Base-by-base conservation (phyloP, 106 monocot species). In the Phalaenopsis equestris region DNA sequence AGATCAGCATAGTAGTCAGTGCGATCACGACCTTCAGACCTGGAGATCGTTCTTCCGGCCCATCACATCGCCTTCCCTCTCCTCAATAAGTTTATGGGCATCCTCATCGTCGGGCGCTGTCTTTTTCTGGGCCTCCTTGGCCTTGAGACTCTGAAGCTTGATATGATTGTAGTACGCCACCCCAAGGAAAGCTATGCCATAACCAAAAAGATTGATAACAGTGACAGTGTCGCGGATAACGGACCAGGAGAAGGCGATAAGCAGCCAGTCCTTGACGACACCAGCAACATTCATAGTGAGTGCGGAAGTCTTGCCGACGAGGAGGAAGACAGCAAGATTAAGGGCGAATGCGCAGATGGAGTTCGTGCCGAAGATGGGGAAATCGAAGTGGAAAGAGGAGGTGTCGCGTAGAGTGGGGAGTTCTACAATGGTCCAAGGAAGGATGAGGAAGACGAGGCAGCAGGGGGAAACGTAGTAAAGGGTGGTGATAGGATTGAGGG, bases 401-500 rank as follows among this genome's bases (percentile, higher is more conserved):
- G 15, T 16, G n/a, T 17, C 36, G 41, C 74, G 58, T 10, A 72
- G 49, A 38, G 45, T 8, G 19, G 80, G 80, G 23, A 80, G 41
- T 77, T 84, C 84, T 17, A 84, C 84, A 55, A 84, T 5, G 30
- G 15, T 14, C 84, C 84, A 84, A 1, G 84, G 84, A 10, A 81
- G 18, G 76, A 47, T 21, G 19, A 84, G 84, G 84, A 80, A 81
- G 55, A 23, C 42, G 68, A 84, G 42, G 56, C 76, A 84, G 79
- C 84, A 84, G 42, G 80, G 84, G 76, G 84, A 47, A 65, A 84
- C 80, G 76, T 81, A 81, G 81, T 81, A 82, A 42, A 86, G 81
- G 18, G 87, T 81, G 65, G 83, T 83, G 87, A 87, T 87, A 55
- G 87, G 87, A 42, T 84, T 87, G 42, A 87, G 75, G 49, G 80